A percentile compares a stretch with the other conserved stretches of the same genome.
Conservation (phyloP, 73 alveolate genomes). For the Paramecium biaurelia region DNA sequence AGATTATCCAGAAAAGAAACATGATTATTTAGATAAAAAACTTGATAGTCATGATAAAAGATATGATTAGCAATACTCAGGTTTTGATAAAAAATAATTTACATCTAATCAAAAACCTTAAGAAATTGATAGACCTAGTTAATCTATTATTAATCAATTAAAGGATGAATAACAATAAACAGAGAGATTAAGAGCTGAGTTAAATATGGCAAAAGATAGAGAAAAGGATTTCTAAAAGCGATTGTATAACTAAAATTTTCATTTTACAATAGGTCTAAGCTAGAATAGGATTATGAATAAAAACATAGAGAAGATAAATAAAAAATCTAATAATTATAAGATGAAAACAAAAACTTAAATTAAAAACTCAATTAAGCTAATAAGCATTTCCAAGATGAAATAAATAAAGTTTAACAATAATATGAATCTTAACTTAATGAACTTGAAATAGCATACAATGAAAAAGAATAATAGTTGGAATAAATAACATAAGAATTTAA, state of each 20-base stretch:
- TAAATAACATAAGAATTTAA: conserved; percentile 16
- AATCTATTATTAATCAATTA: background rate
- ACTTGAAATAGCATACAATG: background rate
- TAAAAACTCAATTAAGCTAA: background rate
- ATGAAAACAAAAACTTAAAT: background rate
- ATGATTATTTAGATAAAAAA: conserved; percentile 27
- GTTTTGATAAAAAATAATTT: background rate
- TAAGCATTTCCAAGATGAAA: background rate
- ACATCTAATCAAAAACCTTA: background rate
- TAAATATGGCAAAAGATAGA: background rate
- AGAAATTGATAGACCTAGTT: background rate
- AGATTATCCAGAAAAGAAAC: background rate
- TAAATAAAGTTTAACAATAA: background rate
- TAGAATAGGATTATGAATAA: background rate
- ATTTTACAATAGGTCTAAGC: background rate
- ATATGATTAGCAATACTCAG: conserved; percentile 21
- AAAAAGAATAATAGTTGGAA: conserved; percentile 6
- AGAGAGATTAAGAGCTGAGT: background rate
- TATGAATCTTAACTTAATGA: background rate
- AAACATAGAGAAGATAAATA: background rate
- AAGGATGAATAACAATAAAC: background rate
- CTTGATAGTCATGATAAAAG: background rate
- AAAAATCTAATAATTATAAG: background rate
- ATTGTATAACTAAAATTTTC: background rate
- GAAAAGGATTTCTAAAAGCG: background rate